Evolutionary conservation across 192 early-diverging fungal species (phyloP).

Genomic region (Piromyces finnis): DNA sequence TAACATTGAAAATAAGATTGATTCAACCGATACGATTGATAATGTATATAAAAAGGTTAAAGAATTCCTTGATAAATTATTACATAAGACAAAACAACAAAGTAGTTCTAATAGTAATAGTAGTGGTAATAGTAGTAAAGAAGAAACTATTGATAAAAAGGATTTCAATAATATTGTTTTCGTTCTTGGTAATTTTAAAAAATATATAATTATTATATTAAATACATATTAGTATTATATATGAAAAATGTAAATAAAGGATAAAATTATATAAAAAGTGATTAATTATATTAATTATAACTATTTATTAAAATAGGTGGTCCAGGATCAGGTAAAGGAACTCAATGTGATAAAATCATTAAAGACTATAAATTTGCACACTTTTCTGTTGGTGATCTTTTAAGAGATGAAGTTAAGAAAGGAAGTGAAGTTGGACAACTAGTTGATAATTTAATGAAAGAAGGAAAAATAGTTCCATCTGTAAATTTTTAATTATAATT

Average conservation of each 20-base stretch:
- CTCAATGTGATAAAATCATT: conserved; percentile 6
- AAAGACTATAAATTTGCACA: neutral
- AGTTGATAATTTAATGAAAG: conserved; percentile 6
- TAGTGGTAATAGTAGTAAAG: too few species aligned
- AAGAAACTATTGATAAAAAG: neutral
- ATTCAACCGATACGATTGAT: neutral
- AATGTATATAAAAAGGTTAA: neutral
- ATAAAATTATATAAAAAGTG: too few species aligned
- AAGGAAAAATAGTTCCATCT: conserved; percentile 4
- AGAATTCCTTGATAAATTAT: neutral
- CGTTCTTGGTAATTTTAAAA: neutral
- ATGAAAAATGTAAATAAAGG: too few species aligned
- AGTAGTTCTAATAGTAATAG: neutral
- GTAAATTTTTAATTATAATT: neutral
- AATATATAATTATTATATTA: too few species aligned
- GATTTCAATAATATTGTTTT: neutral
- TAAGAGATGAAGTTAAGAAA: conserved; percentile 9
- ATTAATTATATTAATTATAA: too few species aligned
- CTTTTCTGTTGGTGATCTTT: conserved; percentile 5
- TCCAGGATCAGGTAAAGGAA: conserved; percentile 19
- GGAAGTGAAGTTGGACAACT: conserved; percentile 4
- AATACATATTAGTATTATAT: too few species aligned
- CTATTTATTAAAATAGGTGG: conserved; percentile 5
- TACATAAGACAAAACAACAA: neutral
- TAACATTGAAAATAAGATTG: too few species aligned